A percentile compares a stretch with the other conserved stretches of the same genome.
phyloP scores from a whole-genome alignment of 202 grass and related monocot genomes.

The Zoysia matrella region DNA sequence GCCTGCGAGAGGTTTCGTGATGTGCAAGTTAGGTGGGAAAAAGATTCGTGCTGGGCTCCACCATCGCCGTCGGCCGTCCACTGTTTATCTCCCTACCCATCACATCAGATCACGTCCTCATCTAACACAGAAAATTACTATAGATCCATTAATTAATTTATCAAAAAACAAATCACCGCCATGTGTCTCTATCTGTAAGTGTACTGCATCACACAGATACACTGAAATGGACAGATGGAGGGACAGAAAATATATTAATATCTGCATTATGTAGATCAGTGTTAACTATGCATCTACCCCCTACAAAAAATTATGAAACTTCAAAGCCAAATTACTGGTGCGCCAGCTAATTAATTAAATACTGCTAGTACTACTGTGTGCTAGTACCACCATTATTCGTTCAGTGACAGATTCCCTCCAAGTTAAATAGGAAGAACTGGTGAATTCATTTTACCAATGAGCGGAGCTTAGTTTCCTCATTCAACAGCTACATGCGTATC shows the following conservation, averaged over 20 bases:
- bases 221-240: background rate
- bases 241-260: background rate
- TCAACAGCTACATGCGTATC: background rate
- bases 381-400: too few relatives aligned
- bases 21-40: conserved; percentile 34
- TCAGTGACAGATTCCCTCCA: too few relatives aligned
- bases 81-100: background rate
- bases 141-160: background rate
- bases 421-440: background rate
- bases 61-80: conserved; percentile 3
- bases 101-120: conserved; percentile 2
- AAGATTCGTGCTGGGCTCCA: conserved; percentile 44
- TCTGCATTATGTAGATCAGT: too few relatives aligned
- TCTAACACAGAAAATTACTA: background rate
- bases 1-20: conserved; percentile 31
- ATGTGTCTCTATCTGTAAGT: background rate
- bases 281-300: too few relatives aligned
- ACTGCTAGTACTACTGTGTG: too few relatives aligned
- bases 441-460: background rate
- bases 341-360: background rate
- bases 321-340: background rate
- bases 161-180: background rate
- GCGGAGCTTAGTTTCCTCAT: background rate
- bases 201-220: background rate
- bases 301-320: background rate